Percentiles rank a stretch among this genome's conserved stretches.
These are phyloP conservation scores for Naganishia albida DNA, from an alignment of 1,284 basidiomycete genomes.

Conservation along the genomic window DNA sequence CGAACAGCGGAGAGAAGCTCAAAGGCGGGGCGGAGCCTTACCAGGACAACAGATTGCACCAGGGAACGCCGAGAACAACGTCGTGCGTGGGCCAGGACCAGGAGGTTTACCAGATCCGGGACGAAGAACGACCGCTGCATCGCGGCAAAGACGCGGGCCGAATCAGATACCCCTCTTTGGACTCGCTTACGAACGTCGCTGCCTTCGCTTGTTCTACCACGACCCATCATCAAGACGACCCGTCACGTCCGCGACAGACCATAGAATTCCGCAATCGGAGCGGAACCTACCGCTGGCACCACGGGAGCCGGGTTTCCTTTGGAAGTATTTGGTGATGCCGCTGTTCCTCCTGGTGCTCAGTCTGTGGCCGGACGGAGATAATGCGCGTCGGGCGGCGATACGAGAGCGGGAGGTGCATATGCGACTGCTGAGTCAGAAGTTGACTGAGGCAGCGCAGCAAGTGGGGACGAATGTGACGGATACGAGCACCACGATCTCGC, in stretches of 20 bases:
- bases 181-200: constrained; percentile 29
- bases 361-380: constrained; percentile 23
- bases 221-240: constrained; percentile 7
- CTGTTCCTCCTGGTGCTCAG: constrained; percentile 18
- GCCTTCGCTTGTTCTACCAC: constrained; percentile 32
- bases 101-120: constrained; percentile 15
- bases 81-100: not conserved
- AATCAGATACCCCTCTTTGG: constrained; percentile 21
- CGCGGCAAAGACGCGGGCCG: constrained; percentile 1
- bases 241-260: constrained; percentile 3
- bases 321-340: constrained; percentile 27
- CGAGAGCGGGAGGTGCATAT: constrained; percentile 32
- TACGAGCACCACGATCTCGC: not conserved
- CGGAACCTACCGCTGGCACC: constrained; percentile 24
- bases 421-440: constrained; percentile 31
- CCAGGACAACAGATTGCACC: not conserved
- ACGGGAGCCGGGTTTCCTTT: constrained; percentile 6
- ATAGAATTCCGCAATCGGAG: constrained; percentile 23
- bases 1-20: not conserved
- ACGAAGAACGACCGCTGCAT: not conserved
- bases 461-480: not conserved
- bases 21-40: not conserved
- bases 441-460: constrained; percentile 24
- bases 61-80: not conserved
- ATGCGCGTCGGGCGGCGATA: constrained; percentile 24